phyloP scores from a whole-genome alignment of 495 filamentous ascomycete genomes.

The Neurospora terricola region DNA sequence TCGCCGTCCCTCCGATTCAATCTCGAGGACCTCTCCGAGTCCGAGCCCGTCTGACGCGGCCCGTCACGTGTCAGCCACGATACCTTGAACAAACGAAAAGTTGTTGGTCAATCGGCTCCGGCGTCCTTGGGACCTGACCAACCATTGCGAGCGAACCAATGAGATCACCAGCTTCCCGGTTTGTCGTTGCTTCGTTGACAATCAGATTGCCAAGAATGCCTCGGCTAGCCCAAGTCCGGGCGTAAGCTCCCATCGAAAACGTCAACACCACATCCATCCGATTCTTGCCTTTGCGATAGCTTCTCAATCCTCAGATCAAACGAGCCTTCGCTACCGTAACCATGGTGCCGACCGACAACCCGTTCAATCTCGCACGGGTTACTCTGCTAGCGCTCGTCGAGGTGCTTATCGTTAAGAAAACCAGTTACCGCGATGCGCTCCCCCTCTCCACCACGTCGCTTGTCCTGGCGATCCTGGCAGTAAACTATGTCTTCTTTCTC shows the following conservation, averaged over 20 bases:
- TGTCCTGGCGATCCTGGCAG: neutral
- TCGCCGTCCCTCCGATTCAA: neutral
- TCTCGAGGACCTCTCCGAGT: neutral
- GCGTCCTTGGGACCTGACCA: neutral
- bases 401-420: constrained; percentile 1
- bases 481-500: constrained; percentile 1
- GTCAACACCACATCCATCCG: neutral
- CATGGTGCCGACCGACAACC: neutral
- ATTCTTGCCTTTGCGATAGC: neutral
- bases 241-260: neutral
- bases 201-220: neutral
- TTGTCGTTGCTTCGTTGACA: neutral
- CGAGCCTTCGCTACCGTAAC: neutral
- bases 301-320: neutral
- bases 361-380: constrained; percentile 2
- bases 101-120: neutral
- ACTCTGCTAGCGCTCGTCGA: neutral
- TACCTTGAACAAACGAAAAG: neutral
- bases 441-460: neutral
- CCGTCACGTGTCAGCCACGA: neutral
- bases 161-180: neutral
- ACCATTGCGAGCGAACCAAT: neutral
- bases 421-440: neutral
- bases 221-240: neutral
- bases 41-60: neutral